Conservation (phyloP, 495 filamentous ascomycete species). For the Aspergillus sclerotiicarbonarius region DNA sequence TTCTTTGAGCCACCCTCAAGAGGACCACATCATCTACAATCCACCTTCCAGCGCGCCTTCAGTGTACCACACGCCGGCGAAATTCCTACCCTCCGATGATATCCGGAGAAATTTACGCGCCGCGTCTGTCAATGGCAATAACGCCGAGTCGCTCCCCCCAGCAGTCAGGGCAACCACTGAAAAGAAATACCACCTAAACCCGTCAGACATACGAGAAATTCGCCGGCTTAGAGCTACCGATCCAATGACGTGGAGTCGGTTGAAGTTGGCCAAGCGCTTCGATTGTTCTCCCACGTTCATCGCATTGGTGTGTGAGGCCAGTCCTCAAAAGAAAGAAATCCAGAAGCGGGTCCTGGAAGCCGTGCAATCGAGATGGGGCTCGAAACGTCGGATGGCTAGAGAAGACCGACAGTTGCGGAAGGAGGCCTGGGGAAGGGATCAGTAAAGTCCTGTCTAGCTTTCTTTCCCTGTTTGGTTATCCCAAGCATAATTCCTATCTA, state of each 20-base stretch:
- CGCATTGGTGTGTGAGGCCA: constrained; percentile 49
- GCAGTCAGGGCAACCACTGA: constrained; percentile 50
- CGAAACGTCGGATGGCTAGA: constrained; percentile 64
- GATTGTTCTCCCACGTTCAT: constrained; percentile 77
- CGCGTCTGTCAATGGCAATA: constrained; percentile 13
- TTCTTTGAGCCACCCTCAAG: constrained; percentile 39
- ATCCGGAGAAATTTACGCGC: constrained; percentile 59
- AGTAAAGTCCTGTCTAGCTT: constrained; percentile 23
- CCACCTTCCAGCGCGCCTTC: constrained; percentile 82
- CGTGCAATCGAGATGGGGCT: constrained; percentile 71
- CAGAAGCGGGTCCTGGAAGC: constrained; percentile 57
- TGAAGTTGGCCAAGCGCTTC: constrained; percentile 67
- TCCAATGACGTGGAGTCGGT: constrained; percentile 70
- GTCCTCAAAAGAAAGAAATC: constrained; percentile 46
- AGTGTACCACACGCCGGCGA: constrained; percentile 81
- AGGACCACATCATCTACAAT: constrained; percentile 84
- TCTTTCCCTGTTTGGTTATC: background rate
- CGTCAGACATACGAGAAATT: constrained; percentile 76
- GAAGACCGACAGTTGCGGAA: constrained; percentile 70
- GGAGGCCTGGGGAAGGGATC: constrained; percentile 54
- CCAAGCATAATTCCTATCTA: background rate
- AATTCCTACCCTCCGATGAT: constrained; percentile 83
- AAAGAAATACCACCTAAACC: constrained; percentile 75
- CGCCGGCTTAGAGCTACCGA: constrained; percentile 63
- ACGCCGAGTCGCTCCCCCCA: constrained; percentile 49